A percentile compares a stretch with the other conserved stretches of the same genome.
These are phyloP conservation scores for Xerocomus potaroensis DNA, from an alignment of 768 basidiomycete species.

Conservation along the genomic window DNA sequence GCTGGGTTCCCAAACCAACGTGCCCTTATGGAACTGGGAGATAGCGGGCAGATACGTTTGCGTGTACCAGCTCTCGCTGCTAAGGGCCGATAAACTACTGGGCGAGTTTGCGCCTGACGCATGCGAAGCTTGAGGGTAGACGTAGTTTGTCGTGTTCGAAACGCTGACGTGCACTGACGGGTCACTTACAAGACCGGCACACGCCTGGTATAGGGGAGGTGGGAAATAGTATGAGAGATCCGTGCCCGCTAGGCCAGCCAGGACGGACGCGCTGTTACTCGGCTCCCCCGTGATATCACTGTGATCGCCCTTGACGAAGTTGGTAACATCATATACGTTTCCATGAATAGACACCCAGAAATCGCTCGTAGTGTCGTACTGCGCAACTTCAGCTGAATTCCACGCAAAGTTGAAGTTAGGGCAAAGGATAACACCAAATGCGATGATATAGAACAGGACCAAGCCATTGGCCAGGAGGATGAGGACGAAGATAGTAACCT, in stretches of 20 bases:
- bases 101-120: constrained; percentile 47
- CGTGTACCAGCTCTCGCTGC: constrained; percentile 50
- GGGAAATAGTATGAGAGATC: constrained; percentile 66
- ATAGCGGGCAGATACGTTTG: constrained; percentile 53
- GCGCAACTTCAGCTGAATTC: constrained; percentile 44
- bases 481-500: constrained; percentile 58
- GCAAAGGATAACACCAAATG: constrained; percentile 58
- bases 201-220: constrained; percentile 53
- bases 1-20: constrained; percentile 46
- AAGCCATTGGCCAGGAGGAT: constrained; percentile 50
- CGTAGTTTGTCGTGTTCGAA: constrained; percentile 44
- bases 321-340: constrained; percentile 57
- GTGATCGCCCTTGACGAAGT: constrained; percentile 58
- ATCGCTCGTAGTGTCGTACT: constrained; percentile 47
- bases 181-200: constrained; percentile 54
- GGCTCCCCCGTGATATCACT: constrained; percentile 51
- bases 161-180: constrained; percentile 35
- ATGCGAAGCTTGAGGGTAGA: constrained; percentile 49
- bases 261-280: constrained; percentile 45
- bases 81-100: constrained; percentile 33
- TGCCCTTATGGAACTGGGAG: constrained; percentile 54
- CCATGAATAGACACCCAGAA: constrained; percentile 64
- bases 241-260: constrained; percentile 53
- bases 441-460: constrained; percentile 64
- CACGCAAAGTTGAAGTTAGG: constrained; percentile 61